Evolutionary conservation across 768 basidiomycete genomes (phyloP).

Genomic region (Amanita muscaria): DNA sequence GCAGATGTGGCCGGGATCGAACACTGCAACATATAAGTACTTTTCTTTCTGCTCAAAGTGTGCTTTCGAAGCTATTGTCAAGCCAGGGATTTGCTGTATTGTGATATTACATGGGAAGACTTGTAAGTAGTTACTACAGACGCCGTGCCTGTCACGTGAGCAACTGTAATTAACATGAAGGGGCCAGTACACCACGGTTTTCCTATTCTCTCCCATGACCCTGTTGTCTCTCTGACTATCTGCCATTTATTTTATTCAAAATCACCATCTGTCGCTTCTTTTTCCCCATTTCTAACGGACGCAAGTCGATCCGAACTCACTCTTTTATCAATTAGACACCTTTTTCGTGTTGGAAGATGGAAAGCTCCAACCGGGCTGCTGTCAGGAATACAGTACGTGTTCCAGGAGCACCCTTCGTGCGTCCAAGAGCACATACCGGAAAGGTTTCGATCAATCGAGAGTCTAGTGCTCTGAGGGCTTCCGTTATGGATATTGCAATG

Average conservation of each 20-base stretch:
- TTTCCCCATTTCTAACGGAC: neutral
- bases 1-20: too few relatives aligned
- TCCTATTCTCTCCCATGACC: neutral
- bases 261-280: neutral
- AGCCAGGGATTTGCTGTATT: too few relatives aligned
- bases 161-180: too few relatives aligned
- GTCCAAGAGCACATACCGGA: neutral
- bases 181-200: too few relatives aligned
- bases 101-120: too few relatives aligned
- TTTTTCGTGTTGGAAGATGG: too few relatives aligned
- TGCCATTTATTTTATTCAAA: neutral
- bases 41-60: too few relatives aligned
- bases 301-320: conserved; percentile 1
- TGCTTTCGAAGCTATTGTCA: too few relatives aligned
- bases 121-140: too few relatives aligned
- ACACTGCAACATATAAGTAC: too few relatives aligned
- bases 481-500: conserved; percentile 66
- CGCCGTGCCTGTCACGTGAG: too few relatives aligned
- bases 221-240: neutral
- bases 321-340: neutral
- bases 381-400: conserved; percentile 3
- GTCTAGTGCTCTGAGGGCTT: conserved; percentile 57
- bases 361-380: neutral
- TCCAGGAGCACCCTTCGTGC: conserved; percentile 3
- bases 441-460: conserved; percentile 26